Percentiles rank a stretch among this genome's conserved stretches.
phyloP scores from a whole-genome alignment of 305 asterid genomes.

The Stenogyne calaminthoides region DNA sequence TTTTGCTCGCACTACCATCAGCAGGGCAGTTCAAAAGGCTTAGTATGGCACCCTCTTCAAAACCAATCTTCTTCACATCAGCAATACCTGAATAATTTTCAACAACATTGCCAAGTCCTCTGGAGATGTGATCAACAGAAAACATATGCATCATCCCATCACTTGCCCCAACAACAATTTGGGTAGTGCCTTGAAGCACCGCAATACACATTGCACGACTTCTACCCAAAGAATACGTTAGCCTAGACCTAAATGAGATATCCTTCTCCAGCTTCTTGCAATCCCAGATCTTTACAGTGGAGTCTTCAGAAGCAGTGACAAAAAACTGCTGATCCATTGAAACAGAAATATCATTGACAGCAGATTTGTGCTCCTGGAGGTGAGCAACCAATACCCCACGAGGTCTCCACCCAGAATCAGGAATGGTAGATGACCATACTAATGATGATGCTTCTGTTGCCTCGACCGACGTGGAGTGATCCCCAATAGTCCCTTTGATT shows the following conservation, averaged over 20 bases:
- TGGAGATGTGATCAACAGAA: slow-evolving; percentile 86
- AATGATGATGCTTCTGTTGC: slow-evolving; percentile 61
- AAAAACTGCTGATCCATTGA: slow-evolving; percentile 94
- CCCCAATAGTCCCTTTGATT: slow-evolving; percentile 60
- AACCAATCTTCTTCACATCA: slow-evolving; percentile 67
- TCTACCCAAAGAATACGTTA: slow-evolving; percentile 86
- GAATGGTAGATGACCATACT: slow-evolving; percentile 72
- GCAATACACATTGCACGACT: slow-evolving; percentile 89
- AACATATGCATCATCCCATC: slow-evolving; percentile 91
- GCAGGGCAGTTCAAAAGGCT: slow-evolving; percentile 86
- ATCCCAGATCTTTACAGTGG: slow-evolving; percentile 98
- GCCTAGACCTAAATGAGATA: slow-evolving; percentile 93
- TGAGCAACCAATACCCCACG: slow-evolving; percentile 99
- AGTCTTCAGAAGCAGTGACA: slow-evolving; percentile 97
- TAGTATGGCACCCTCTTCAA: slow-evolving; percentile 84
- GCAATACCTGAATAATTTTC: slow-evolving; percentile 95
- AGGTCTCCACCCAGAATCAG: slow-evolving; percentile 99
- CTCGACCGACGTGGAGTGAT: slow-evolving; percentile 55
- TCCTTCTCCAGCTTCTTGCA: slow-evolving; percentile 98
- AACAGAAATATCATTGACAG: slow-evolving; percentile 89
- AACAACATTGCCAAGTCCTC: slow-evolving; percentile 94
- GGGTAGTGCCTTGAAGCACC: slow-evolving; percentile 84
- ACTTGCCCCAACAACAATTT: slow-evolving; percentile 90
- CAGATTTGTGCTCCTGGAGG: slow-evolving; percentile 93
- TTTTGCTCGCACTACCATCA: slow-evolving; percentile 68